phyloP scores from a whole-genome alignment of 352 stramenopile genomes.

The Elongisporangium anandrum region DNA sequence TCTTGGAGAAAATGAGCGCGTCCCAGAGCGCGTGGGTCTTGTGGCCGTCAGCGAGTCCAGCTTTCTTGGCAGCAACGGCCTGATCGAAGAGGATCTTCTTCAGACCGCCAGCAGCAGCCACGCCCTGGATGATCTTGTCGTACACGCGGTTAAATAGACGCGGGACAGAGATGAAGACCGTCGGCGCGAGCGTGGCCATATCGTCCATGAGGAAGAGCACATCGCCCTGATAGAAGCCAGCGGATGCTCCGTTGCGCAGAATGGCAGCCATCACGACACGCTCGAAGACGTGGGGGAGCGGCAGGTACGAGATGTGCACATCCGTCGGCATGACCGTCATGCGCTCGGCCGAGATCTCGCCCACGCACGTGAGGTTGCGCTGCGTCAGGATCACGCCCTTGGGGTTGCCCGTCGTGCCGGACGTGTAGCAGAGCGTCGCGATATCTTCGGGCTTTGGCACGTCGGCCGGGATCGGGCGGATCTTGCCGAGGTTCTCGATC shows the following conservation, averaged over 20 bases:
- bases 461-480: slow-evolving; percentile 30
- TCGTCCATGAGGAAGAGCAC: slow-evolving; percentile 87
- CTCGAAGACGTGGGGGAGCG: slow-evolving; percentile 95
- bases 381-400: slow-evolving; percentile 57
- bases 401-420: slow-evolving; percentile 51
- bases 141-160: slow-evolving; percentile 94
- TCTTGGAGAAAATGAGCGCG: slow-evolving; percentile 91
- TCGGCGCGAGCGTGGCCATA: slow-evolving; percentile 80
- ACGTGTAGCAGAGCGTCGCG: slow-evolving; percentile 88
- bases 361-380: slow-evolving; percentile 26
- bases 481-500: slow-evolving; percentile 20
- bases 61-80: slow-evolving; percentile 41
- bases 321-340: slow-evolving; percentile 38
- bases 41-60: slow-evolving; percentile 12
- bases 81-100: slow-evolving; percentile 33
- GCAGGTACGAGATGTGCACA: slow-evolving; percentile 92
- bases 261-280: slow-evolving; percentile 85
- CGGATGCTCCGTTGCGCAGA: slow-evolving; percentile 74
- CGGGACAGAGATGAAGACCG: slow-evolving; percentile 87
- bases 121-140: slow-evolving; percentile 81
- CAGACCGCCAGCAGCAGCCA: slow-evolving; percentile 19
- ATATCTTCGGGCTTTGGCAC: slow-evolving; percentile 67
- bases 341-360: slow-evolving; percentile 12
- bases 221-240: slow-evolving; percentile 75
- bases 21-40: slow-evolving; percentile 83